Evolutionary conservation across 1,139 yeast genomes (phyloP), one percentile per base, ranked within the genome.

Genomic region (Saccharomyces hybrid): DNA sequence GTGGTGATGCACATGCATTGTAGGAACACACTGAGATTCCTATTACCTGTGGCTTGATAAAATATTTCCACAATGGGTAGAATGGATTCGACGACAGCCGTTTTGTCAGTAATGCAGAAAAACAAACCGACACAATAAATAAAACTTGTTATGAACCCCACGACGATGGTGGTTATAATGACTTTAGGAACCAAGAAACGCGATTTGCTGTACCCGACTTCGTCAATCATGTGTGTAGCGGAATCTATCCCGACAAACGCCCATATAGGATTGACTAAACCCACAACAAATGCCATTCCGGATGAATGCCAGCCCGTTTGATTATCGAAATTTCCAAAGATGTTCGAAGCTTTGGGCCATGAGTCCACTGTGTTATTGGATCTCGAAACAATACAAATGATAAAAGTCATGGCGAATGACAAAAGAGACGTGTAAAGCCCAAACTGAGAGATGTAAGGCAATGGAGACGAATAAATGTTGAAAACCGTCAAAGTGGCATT

Each of bases 211-310:
- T 73, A 66, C 23, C 74, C 70, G 31, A 80, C 76, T 64, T 81
- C 85, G 64, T 81, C 86, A 13, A 83, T 83, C 76, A 81, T 74
- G 60, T 82, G 86, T 3, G 84, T 77, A 7, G 85, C 84, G 27
- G 81, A 78, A 64, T 81, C 86, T 46, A 81, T 75, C 60, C 85
- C 81, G 6, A 81, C 77, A 65, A 80, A 80, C 13, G 80, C 76
- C 84, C 84, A 81, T 58, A 76, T 75, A 13, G 85, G 84, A 64
- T 81, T 80, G 59, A 81, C 74, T 54, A 81, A 68, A n/a, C 86
- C 85, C 11, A 81, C 81, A 53, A 82, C 78, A 59, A 81, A 81
- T 0, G 84, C 84, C 65, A 81, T 78, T 2, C 76, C 84, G 3
- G 78, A 60, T 9, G 76, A 71, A 8, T 72, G 62, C 86, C 86